phyloP scores from a whole-genome alignment of 2,329 filamentous ascomycete genomes.

The Fusarium sp. region DNA sequence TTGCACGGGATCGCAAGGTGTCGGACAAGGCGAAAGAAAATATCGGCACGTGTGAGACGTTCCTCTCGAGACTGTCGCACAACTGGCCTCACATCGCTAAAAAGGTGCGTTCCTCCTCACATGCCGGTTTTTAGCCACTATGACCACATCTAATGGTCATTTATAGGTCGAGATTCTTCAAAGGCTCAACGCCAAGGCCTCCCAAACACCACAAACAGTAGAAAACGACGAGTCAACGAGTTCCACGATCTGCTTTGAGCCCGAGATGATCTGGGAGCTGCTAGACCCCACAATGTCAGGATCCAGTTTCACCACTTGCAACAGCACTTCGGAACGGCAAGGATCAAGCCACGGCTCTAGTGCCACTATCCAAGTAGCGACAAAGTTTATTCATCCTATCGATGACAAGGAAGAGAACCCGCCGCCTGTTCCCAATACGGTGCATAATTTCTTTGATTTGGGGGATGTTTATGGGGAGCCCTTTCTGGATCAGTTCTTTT shows the following conservation, averaged over 20 bases:
- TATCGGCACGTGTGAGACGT: conserved; percentile 15
- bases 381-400: conserved; percentile 40
- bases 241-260: conserved; percentile 33
- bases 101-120: conserved; percentile 21
- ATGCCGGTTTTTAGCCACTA: too few relatives aligned
- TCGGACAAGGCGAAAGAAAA: conserved; percentile 37
- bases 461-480: conserved; percentile 33
- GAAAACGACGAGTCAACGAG: neutral
- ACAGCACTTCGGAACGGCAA: neutral
- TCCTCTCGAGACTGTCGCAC: conserved; percentile 14
- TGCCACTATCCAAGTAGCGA: conserved; percentile 39
- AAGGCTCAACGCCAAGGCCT: conserved; percentile 25
- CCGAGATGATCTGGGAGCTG: conserved; percentile 40
- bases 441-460: conserved; percentile 28
- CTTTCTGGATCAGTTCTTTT: conserved; percentile 40
- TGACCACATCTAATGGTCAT: neutral
- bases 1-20: conserved; percentile 35
- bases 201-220: neutral
- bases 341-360: conserved; percentile 8
- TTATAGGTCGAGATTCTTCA: conserved; percentile 27
- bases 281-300: conserved; percentile 30
- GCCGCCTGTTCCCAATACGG: neutral
- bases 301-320: neutral
- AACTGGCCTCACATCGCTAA: conserved; percentile 39
- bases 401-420: conserved; percentile 6